A percentile compares a stretch with the other conserved stretches of the same genome.
These are phyloP conservation scores for Stramenopiles sp. DNA, from an alignment of 352 stramenopile genomes.

Conservation along the genomic window DNA sequence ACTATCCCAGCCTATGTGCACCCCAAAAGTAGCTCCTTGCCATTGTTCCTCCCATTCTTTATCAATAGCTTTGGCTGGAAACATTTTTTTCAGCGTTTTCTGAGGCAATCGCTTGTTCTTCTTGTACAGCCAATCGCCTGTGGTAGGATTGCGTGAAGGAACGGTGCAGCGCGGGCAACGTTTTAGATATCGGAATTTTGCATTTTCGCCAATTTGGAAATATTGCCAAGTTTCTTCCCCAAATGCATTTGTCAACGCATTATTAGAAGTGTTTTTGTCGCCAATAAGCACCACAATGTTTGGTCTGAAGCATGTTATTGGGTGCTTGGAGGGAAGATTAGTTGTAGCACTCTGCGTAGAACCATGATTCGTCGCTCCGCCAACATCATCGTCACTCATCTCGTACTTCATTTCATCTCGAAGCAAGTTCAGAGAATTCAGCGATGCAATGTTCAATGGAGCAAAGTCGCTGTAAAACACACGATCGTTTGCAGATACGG, in stretches of 20 bases:
- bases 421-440: neutral
- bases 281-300: neutral
- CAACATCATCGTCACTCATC: neutral
- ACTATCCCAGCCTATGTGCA: neutral
- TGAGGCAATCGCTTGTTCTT: neutral
- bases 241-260: neutral
- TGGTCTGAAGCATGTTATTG: neutral
- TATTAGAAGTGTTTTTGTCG: neutral
- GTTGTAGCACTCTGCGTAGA: too few relatives aligned
- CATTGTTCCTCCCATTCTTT: neutral
- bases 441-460: neutral
- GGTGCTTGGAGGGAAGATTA: neutral
- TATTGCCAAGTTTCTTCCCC: neutral
- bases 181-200: neutral
- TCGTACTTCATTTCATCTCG: neutral
- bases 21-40: neutral
- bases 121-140: neutral
- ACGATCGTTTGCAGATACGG: neutral
- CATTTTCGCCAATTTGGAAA: neutral
- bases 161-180: neutral
- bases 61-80: neutral
- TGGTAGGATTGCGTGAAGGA: neutral
- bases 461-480: neutral
- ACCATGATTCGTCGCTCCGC: too few relatives aligned
- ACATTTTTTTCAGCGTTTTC: neutral